Base-by-base conservation (phyloP, 768 basidiomycete species). In the Rhodotorula diobovata region DNA sequence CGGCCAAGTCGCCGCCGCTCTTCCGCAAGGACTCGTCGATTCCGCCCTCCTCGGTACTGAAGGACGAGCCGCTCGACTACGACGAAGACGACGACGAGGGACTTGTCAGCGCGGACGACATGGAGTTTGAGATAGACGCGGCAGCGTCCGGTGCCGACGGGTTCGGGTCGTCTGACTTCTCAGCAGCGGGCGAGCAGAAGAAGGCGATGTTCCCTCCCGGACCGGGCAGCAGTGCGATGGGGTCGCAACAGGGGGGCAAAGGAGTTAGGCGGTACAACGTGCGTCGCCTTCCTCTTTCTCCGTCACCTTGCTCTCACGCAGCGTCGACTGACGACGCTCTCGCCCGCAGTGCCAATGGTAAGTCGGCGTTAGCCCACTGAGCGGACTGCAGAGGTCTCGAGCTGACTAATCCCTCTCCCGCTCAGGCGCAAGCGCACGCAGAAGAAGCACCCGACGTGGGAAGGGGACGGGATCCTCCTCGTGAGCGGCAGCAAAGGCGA, bases 361-460 rank as follows among this genome's bases (percentile, higher is more conserved):
- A 30, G 16, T 54, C n/a, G 48, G 51, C 51, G 11, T 53, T 30
- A 12, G 4, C 28, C 51, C n/a, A n/a, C n/a, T n/a, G n/a, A n/a
- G n/a, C n/a, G n/a, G n/a, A n/a, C n/a, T n/a, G n/a, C n/a, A n/a
- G n/a, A n/a, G n/a, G n/a, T n/a, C n/a, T n/a, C n/a, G n/a, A n/a
- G n/a, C n/a, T n/a, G n/a, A n/a, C n/a, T n/a, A n/a, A n/a, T n/a
- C 39, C 39, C 14, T 39, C 39, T 54, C 3, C 8, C 32, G 14
- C 54, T 10, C 39, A 10, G 23, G 11, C 39, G 41, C 39, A 28
- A 18, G 25, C 85, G 84, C 55, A 86, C 87, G 76, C 82, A 83
- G 50, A 90, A 84, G 82, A 93, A 93, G 80, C 85, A 91, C 75
- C 89, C 90, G 78, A 89, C 87, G 0, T 93, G 93, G 91, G 91